Evolutionary conservation across 2,329 filamentous ascomycete genomes (phyloP).

Genomic region (Arthrobotrys iridis): DNA sequence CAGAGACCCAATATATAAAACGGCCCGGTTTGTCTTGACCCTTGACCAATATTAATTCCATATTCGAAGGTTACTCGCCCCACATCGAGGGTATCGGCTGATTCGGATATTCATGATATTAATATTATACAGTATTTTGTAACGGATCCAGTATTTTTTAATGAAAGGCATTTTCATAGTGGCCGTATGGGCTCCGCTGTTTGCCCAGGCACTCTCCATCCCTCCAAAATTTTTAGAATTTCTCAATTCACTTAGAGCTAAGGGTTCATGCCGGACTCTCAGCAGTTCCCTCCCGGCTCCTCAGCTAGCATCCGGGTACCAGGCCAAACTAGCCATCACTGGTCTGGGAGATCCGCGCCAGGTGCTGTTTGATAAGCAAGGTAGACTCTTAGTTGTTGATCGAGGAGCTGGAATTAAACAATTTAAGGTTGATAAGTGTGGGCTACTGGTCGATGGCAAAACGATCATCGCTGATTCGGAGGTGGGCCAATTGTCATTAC

Average conservation of each 20-base stretch:
- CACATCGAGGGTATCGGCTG: no score
- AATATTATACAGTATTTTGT: no score
- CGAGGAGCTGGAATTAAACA: conserved; percentile 63
- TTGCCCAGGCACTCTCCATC: conserved; percentile 3
- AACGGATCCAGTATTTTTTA: no score
- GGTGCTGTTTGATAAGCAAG: conserved; percentile 64
- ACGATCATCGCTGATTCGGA: conserved; percentile 19
- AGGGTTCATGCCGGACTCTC: conserved; percentile 7
- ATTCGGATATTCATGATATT: no score
- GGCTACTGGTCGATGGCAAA: neutral
- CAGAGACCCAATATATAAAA: no score
- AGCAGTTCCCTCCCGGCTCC: conserved; percentile 13
- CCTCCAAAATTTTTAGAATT: neutral
- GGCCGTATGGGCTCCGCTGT: conserved; percentile 19
- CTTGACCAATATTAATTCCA: no score
- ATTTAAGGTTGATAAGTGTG: conserved; percentile 62
- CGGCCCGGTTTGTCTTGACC: no score
- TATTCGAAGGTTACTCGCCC: no score
- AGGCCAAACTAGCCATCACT: conserved; percentile 63
- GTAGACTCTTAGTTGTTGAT: conserved; percentile 65
- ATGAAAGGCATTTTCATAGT: neutral
- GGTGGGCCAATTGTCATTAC: no score
- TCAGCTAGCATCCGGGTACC: conserved; percentile 61
- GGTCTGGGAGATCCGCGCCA: conserved; percentile 63
- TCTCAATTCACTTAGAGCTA: neutral